Evolutionary conservation across 768 basidiomycete species (phyloP).

Genomic region (Lenzites betulinus): DNA sequence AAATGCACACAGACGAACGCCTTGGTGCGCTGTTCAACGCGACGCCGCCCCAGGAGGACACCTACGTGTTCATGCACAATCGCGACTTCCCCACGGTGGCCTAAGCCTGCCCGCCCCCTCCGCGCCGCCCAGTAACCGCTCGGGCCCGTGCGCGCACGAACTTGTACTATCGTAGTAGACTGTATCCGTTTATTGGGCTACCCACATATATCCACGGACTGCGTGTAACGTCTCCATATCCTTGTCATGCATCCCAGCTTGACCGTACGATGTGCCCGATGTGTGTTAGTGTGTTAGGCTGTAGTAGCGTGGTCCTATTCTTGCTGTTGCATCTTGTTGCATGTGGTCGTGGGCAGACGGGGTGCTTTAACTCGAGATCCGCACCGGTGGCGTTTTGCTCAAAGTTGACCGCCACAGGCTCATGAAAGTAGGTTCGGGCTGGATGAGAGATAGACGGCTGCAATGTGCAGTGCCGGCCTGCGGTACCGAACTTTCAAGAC

Average conservation of each 20-base stretch:
- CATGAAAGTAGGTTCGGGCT: no score
- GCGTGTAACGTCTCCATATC: background rate
- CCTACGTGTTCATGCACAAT: conserved; percentile 61
- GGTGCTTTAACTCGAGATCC: background rate
- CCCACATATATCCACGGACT: background rate
- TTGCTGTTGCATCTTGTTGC: no score
- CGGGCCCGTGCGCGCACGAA: background rate
- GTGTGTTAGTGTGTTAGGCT: no score
- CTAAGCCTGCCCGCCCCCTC: background rate
- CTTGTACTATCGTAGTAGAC: conserved; percentile 9
- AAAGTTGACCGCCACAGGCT: no score
- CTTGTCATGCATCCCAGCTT: no score
- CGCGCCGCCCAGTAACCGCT: no score
- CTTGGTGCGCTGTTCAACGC: conserved; percentile 65
- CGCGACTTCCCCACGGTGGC: conserved; percentile 6
- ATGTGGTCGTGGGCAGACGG: no score
- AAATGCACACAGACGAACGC: conserved; percentile 53
- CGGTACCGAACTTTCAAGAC: no score
- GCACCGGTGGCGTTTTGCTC: background rate
- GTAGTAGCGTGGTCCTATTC: no score
- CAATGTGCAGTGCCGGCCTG: no score
- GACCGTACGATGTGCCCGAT: no score
- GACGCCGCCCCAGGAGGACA: conserved; percentile 72
- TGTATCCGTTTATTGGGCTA: background rate
- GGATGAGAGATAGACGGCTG: no score